phyloP scores from a whole-genome alignment of 2,329 filamentous ascomycete genomes.

The Exserohilum rostratum region DNA sequence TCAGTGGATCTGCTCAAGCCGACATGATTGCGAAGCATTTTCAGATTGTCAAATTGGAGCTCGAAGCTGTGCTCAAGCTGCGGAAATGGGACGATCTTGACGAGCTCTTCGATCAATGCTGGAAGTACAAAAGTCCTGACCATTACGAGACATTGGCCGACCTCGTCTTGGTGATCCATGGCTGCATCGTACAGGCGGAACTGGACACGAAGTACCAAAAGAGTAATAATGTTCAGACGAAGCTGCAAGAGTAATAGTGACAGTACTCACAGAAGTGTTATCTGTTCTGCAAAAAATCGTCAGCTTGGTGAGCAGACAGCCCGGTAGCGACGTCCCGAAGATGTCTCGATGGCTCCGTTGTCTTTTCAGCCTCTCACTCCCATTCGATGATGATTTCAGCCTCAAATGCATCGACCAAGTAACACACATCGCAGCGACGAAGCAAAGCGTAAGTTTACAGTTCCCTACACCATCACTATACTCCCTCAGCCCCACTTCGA shows the following conservation, averaged over 20 bases:
- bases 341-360: conserved; percentile 80
- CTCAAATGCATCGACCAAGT: conserved; percentile 70
- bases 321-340: conserved; percentile 62
- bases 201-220: conserved; percentile 39
- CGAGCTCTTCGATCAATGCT: conserved; percentile 60
- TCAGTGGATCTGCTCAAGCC: conserved; percentile 53
- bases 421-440: conserved; percentile 42
- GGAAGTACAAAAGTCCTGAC: conserved; percentile 44
- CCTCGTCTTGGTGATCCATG: conserved; percentile 53
- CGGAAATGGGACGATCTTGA: conserved; percentile 71
- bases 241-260: conserved; percentile 28
- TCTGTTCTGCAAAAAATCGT: conserved; percentile 68
- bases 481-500: conserved; percentile 14
- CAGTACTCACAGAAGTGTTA: conserved; percentile 28
- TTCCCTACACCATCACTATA: neutral
- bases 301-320: conserved; percentile 67
- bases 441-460: conserved; percentile 35
- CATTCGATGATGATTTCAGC: conserved; percentile 61
- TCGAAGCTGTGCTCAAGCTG: conserved; percentile 74
- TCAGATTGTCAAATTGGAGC: conserved; percentile 74
- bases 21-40: conserved; percentile 69
- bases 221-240: conserved; percentile 28
- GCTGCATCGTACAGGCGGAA: conserved; percentile 38
- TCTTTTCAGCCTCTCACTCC: conserved; percentile 71
- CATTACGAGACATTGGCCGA: conserved; percentile 56